Evolutionary conservation across 305 asterid species (phyloP), one percentile per base, ranked within the genome.

Genomic region (Fraxinus floribunda): DNA sequence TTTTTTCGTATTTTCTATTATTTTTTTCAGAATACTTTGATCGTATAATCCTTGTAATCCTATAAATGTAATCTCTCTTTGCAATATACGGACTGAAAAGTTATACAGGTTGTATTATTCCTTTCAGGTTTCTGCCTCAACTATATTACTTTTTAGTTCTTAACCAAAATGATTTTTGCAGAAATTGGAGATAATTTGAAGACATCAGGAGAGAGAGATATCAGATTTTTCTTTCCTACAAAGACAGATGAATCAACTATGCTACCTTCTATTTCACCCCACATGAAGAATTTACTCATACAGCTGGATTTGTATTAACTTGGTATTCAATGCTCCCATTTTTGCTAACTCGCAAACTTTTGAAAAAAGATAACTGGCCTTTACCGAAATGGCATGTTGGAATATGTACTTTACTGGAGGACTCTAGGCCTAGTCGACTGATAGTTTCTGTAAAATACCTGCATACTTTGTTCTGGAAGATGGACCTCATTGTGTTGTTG

Each of bases 221-320:
- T 49, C 41, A 52, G 26, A 7, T 44, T 74, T 74, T 84, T 66
- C 80, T 26, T 60, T 46, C 82, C 71, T 68, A 39, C 82, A 80
- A 79, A 77, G 89, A 88, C 73, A 84, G 88, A 83, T 30, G 60
- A 78, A 38, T 83, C 85, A 71, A 83, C 88, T 55, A 85, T 24
- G 49, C 78, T 81, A 82, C 72, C 83, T 73, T 52, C 88, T 83
- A 76, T 80, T 77, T 81, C 78, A 76, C 83, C 81, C 79, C 83
- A 81, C 83, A 80, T 77, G 85, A 83, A 76, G 49, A 73, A 68
- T 78, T 86, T 77, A 73, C 62, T 81, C 72, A 49, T 84, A 82
- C 88, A 77, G 87, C 85, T 87, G 81, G 88, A 78, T 79, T 73
- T 20, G 79, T 84, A 80, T 72, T 34, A 57, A 81, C 15, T 46